phyloP scores from a whole-genome alignment of 1,284 basidiomycete species.

The Cutaneotrichosporon mucoides region DNA sequence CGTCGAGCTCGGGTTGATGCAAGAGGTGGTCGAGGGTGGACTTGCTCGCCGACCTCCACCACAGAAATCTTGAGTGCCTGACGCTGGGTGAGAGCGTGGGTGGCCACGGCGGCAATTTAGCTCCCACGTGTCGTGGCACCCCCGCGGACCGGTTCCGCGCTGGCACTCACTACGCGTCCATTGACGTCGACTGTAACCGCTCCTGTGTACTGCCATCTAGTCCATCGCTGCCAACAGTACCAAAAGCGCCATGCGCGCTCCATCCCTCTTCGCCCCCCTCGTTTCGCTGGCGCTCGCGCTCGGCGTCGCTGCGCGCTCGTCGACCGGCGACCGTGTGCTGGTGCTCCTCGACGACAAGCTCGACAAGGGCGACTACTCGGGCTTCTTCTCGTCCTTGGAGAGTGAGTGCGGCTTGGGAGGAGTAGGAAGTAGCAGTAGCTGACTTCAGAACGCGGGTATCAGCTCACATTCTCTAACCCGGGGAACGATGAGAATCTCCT shows the following conservation, averaged over 20 bases:
- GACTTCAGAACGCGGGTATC: conserved; percentile 64
- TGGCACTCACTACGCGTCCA: background rate
- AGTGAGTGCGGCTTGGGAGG: conserved; percentile 52
- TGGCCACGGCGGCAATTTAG: background rate
- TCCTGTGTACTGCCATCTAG: no score
- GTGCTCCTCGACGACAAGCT: conserved; percentile 72
- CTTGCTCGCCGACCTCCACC: conserved; percentile 1
- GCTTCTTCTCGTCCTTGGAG: conserved; percentile 73
- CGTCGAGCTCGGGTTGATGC: no score
- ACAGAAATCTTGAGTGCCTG: background rate
- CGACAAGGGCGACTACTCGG: conserved; percentile 63
- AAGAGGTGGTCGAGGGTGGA: background rate
- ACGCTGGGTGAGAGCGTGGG: background rate
- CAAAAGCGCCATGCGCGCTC: conserved; percentile 12
- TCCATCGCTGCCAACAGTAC: no score
- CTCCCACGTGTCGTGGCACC: conserved; percentile 6
- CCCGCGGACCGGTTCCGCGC: background rate
- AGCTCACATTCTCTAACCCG: conserved; percentile 75
- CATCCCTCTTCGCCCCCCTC: conserved; percentile 6
- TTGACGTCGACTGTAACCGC: no score
- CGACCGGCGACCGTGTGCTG: conserved; percentile 74
- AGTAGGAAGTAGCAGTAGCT: no score
- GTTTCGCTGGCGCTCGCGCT: conserved; percentile 11
- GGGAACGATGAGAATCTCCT: conserved; percentile 65
- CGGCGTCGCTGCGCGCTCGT: conserved; percentile 59